Conservation (phyloP, 2,329 filamentous ascomycete genomes). For the Cladosporium sp. region DNA sequence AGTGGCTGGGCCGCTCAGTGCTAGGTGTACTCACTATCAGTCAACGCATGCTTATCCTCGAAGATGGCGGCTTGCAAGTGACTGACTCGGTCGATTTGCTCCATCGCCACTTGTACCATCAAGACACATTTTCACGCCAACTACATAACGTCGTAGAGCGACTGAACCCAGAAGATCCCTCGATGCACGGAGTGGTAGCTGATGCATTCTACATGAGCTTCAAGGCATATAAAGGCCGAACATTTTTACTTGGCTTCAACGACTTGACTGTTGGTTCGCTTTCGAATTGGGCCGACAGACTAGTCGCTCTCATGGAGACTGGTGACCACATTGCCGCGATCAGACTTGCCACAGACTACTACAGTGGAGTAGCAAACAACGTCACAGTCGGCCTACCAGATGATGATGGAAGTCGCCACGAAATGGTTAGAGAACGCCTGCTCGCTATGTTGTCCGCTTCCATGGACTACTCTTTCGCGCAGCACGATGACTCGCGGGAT, state of each 20-base stretch:
- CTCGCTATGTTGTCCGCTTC: conserved; percentile 93
- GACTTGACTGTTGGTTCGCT: conserved; percentile 87
- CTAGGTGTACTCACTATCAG: conserved; percentile 90
- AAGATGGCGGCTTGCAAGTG: conserved; percentile 84
- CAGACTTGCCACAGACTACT: conserved; percentile 86
- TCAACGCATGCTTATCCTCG: conserved; percentile 86
- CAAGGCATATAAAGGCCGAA: conserved; percentile 86
- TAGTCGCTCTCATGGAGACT: conserved; percentile 91
- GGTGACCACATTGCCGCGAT: conserved; percentile 96
- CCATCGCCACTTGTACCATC: conserved; percentile 88
- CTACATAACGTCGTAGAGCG: conserved; percentile 83
- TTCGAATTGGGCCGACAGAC: conserved; percentile 94
- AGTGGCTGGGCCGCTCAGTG: conserved; percentile 94
- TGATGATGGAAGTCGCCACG: conserved; percentile 71
- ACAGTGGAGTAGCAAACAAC: conserved; percentile 86
- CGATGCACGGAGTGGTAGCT: conserved; percentile 92
- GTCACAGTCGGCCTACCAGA: conserved; percentile 91
- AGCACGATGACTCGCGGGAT: conserved; percentile 52
- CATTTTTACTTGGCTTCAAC: conserved; percentile 92
- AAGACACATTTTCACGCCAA: conserved; percentile 85
- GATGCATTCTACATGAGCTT: conserved; percentile 99
- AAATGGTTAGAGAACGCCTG: conserved; percentile 82
- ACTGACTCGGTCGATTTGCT: conserved; percentile 93
- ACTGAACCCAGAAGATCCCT: conserved; percentile 79
- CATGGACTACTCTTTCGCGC: conserved; percentile 79